These are phyloP conservation scores for Verticillium nubilum DNA, from an alignment of 2,329 filamentous ascomycete genomes.

Conservation along the genomic window DNA sequence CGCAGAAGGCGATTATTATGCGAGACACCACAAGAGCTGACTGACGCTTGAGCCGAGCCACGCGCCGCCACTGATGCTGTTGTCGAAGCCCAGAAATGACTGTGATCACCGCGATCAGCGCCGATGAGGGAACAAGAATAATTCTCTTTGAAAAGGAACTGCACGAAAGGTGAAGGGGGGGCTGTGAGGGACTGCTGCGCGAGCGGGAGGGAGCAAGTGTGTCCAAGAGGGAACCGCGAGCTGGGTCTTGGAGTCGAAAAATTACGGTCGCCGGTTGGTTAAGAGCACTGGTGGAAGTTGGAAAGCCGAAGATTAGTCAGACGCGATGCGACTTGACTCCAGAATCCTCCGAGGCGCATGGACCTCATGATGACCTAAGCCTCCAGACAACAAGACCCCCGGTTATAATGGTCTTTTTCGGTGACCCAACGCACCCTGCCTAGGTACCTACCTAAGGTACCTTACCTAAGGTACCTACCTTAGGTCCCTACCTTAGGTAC, in stretches of 20 bases:
- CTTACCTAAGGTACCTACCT: no score
- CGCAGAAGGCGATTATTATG: background rate
- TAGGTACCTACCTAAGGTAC: no score
- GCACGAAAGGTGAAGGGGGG: background rate
- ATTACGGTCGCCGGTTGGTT: background rate
- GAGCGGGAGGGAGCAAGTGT: background rate
- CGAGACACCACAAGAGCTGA: background rate
- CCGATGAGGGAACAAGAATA: background rate
- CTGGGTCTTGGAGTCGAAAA: background rate
- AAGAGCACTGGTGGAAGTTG: background rate
- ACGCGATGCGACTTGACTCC: background rate
- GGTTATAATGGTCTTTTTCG: no score
- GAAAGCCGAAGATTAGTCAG: background rate
- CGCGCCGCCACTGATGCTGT: background rate
- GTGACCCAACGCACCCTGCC: background rate
- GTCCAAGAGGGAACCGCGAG: background rate
- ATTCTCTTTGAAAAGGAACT: background rate
- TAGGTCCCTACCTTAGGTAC: no score
- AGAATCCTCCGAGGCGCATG: background rate
- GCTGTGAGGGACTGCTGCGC: background rate
- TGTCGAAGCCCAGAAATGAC: background rate
- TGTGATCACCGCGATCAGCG: background rate
- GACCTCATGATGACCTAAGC: background rate
- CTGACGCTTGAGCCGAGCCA: background rate
- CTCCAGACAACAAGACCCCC: background rate